These are phyloP conservation scores for Theobroma grandiflorum DNA, from an alignment of 441 rosid species.

Conservation along the genomic window DNA sequence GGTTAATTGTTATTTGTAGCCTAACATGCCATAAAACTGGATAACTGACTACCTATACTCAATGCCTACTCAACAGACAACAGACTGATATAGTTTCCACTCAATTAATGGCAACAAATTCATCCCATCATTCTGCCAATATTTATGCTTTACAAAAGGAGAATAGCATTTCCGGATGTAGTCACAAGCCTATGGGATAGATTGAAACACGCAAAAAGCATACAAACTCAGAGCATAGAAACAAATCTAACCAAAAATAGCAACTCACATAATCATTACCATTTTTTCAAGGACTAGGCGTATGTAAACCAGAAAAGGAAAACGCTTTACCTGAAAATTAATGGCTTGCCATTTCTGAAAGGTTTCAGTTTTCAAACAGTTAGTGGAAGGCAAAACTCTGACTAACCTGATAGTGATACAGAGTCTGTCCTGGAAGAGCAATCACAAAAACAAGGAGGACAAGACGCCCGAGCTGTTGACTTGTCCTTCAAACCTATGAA, in stretches of 20 bases:
- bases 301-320: background rate
- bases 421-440: slow-evolving; percentile 47
- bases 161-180: background rate
- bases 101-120: background rate
- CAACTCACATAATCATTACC: background rate
- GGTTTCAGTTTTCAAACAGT: background rate
- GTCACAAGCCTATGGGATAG: background rate
- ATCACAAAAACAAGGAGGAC: slow-evolving; percentile 58
- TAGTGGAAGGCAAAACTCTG: background rate
- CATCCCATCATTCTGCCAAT: background rate
- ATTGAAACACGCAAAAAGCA: background rate
- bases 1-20: background rate
- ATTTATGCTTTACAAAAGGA: background rate
- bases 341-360: background rate
- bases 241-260: background rate
- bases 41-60: background rate
- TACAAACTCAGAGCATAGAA: background rate
- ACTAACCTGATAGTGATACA: slow-evolving; percentile 39
- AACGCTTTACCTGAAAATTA: background rate
- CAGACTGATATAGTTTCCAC: background rate
- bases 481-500: slow-evolving; percentile 37
- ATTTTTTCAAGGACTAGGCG: too few relatives aligned
- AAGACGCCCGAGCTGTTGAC: slow-evolving; percentile 37
- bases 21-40: background rate
- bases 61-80: background rate